Percentiles rank a stretch among this genome's conserved stretches.
These are phyloP conservation scores for Artemisia argyi DNA, from an alignment of 129 eudicot species.

Conservation along the genomic window DNA sequence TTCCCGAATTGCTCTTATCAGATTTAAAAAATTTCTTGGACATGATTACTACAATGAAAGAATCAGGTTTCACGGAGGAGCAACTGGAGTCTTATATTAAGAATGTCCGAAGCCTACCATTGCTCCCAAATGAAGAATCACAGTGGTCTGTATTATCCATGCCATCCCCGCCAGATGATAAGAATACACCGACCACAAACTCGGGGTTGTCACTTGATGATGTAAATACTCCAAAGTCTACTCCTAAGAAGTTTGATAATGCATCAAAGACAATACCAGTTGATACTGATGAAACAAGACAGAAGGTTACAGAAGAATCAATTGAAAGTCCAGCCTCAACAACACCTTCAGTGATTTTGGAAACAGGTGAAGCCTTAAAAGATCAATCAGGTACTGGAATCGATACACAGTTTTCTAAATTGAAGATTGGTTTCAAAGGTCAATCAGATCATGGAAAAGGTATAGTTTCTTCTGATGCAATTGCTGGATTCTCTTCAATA, in stretches of 20 bases:
- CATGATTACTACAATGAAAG: constrained; percentile 26
- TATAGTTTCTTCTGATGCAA: constrained; percentile 11
- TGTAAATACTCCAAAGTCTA: constrained; percentile 52
- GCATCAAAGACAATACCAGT: too few relatives aligned
- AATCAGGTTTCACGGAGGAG: too few relatives aligned
- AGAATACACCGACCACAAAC: constrained; percentile 21
- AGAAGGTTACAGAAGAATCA: constrained; percentile 2
- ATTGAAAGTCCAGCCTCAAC: background rate
- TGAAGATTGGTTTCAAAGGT: constrained; percentile 11
- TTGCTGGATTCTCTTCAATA: background rate
- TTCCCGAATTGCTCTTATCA: too few relatives aligned
- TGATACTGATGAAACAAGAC: too few relatives aligned
- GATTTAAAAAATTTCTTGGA: constrained; percentile 26
- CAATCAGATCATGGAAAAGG: constrained; percentile 20
- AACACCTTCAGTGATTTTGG: background rate
- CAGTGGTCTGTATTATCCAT: constrained; percentile 50
- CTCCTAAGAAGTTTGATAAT: constrained; percentile 31
- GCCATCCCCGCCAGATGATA: constrained; percentile 6
- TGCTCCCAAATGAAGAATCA: constrained; percentile 53
- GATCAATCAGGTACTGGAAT: background rate
- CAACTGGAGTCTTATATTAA: too few relatives aligned
- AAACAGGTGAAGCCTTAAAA: background rate
- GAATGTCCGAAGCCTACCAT: too few relatives aligned
- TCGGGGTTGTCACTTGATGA: constrained; percentile 25
- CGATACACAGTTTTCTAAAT: background rate